phyloP scores from a whole-genome alignment of 192 early-diverging fungal genomes.

The Backusella tarrabulga region DNA sequence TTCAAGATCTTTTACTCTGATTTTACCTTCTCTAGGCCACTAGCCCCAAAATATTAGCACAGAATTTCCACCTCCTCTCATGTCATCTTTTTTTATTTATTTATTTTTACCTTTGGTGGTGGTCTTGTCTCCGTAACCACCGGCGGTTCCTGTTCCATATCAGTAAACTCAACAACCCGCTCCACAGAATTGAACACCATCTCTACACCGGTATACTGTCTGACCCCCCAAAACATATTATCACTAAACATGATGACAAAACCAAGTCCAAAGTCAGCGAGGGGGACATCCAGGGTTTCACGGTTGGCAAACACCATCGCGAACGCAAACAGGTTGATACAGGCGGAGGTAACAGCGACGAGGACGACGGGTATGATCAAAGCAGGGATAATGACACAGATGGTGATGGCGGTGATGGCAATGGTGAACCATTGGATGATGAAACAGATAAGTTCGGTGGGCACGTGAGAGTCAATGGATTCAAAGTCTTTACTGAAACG shows the following conservation, averaged over 20 bases:
- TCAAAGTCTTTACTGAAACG: slow-evolving; percentile 88
- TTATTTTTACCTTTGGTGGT: slow-evolving; percentile 41
- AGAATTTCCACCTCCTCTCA: no score
- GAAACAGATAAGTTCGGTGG: slow-evolving; percentile 51
- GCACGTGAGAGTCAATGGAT: slow-evolving; percentile 64
- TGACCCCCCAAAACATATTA: slow-evolving; percentile 66
- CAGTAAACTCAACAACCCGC: slow-evolving; percentile 77
- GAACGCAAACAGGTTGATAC: slow-evolving; percentile 66
- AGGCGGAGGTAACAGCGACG: slow-evolving; percentile 55
- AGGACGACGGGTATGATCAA: slow-evolving; percentile 51
- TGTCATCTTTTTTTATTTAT: not conserved
- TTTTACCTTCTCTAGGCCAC: slow-evolving; percentile 71
- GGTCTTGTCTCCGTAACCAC: slow-evolving; percentile 49
- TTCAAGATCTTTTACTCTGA: slow-evolving; percentile 64
- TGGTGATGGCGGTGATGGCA: slow-evolving; percentile 51
- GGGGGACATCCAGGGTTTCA: slow-evolving; percentile 62
- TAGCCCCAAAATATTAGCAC: not conserved
- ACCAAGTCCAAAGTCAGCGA: slow-evolving; percentile 83
- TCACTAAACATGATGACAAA: slow-evolving; percentile 80
- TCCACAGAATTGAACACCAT: slow-evolving; percentile 89
- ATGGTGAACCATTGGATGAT: slow-evolving; percentile 46
- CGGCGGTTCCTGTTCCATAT: slow-evolving; percentile 77
- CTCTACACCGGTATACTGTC: slow-evolving; percentile 75
- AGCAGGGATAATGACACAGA: slow-evolving; percentile 59
- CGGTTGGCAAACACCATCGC: slow-evolving; percentile 55